Evolutionary conservation across 345 rosid species (phyloP).

Genomic region (Citrus inodora): DNA sequence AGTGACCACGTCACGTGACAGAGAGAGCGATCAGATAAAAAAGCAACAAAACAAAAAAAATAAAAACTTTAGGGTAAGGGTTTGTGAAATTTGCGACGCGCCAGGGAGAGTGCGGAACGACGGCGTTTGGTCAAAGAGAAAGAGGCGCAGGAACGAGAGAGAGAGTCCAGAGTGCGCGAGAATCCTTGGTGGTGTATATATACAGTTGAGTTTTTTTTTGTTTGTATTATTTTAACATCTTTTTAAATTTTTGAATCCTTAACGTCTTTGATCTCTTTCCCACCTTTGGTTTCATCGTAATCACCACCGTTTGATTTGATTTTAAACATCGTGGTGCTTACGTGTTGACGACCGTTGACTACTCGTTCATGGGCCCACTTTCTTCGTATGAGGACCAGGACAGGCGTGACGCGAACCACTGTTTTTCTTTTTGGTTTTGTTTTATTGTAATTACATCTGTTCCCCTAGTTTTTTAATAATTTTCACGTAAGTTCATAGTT

Average conservation of each 20-base stretch:
- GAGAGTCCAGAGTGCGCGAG: not conserved
- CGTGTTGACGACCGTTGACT: not conserved
- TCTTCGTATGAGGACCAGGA: too few species aligned
- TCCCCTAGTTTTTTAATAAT: not conserved
- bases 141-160: not conserved
- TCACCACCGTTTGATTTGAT: not conserved
- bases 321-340: not conserved
- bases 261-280: slow-evolving; percentile 19
- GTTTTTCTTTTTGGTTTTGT: too few species aligned
- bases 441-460: not conserved
- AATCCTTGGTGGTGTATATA: not conserved
- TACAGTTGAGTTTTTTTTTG: not conserved
- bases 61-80: not conserved
- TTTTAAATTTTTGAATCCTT: slow-evolving; percentile 26
- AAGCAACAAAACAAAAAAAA: not conserved
- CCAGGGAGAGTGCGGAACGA: not conserved
- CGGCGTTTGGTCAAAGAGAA: not conserved
- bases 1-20: not conserved
- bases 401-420: not conserved
- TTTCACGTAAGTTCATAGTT: too few species aligned
- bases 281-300: slow-evolving; percentile 5
- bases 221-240: not conserved
- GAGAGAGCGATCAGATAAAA: not conserved
- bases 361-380: not conserved
- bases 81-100: not conserved